Evolutionary conservation across 2,329 filamentous ascomycete genomes (phyloP).

Genomic region (Hypomyces perniciosus): DNA sequence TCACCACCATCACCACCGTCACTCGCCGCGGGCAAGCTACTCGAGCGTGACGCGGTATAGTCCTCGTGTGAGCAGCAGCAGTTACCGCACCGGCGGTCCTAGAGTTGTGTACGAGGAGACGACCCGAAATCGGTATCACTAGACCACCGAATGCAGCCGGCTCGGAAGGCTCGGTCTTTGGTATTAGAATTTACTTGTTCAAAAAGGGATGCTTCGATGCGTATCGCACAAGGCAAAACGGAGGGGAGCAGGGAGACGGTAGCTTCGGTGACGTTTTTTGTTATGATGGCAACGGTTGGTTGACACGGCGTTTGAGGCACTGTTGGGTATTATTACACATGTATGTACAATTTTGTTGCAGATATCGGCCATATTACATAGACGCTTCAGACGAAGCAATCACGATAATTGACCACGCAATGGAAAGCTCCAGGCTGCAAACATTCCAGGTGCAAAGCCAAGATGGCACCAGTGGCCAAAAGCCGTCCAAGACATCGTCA

Average conservation of each 20-base stretch:
- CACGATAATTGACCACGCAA: not conserved
- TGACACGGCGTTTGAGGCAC: not conserved
- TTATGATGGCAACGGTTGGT: too few species aligned
- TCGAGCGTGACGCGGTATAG: constrained; percentile 34
- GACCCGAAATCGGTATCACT: constrained; percentile 27
- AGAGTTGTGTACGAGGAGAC: constrained; percentile 37
- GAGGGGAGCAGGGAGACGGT: too few species aligned
- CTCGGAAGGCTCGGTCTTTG: not conserved
- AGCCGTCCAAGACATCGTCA: not conserved
- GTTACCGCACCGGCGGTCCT: constrained; percentile 2
- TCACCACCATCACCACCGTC: constrained; percentile 30
- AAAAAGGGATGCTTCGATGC: too few species aligned
- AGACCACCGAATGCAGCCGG: too few species aligned
- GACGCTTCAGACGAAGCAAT: not conserved
- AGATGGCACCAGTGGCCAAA: too few species aligned
- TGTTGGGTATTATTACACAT: not conserved
- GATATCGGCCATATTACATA: too few species aligned
- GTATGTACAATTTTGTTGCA: too few species aligned
- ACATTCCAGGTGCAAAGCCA: too few species aligned
- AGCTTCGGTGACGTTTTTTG: too few species aligned
- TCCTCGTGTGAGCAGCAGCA: constrained; percentile 33
- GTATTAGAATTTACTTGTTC: not conserved
- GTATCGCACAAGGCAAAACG: not conserved
- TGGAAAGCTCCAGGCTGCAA: too few species aligned
- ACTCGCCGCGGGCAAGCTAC: constrained; percentile 39